phyloP scores from a whole-genome alignment of 1,284 basidiomycete genomes.

The Testicularia cyperi region DNA sequence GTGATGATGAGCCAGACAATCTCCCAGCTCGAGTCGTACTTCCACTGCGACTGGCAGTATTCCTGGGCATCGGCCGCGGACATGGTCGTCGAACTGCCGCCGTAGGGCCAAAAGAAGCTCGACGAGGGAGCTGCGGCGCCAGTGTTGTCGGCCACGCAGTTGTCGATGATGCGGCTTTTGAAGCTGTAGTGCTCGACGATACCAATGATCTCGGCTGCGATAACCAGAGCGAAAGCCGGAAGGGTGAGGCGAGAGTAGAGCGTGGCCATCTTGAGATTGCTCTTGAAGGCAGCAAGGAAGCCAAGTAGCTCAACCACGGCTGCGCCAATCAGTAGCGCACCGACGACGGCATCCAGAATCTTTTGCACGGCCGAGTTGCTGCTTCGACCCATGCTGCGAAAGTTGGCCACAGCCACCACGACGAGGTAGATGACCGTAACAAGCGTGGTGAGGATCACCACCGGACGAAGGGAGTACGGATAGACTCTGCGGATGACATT shows the following conservation, averaged over 20 bases:
- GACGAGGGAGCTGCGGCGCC: conserved; percentile 8
- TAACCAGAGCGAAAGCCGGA: conserved; percentile 26
- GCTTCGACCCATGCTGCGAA: conserved; percentile 16
- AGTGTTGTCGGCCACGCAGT: conserved; percentile 39
- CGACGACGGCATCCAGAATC: conserved; percentile 33
- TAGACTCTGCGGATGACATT: conserved; percentile 40
- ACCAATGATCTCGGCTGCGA: conserved; percentile 40
- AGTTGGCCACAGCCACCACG: conserved; percentile 31
- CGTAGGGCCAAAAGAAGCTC: conserved; percentile 7
- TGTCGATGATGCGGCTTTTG: conserved; percentile 38
- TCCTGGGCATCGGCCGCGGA: conserved; percentile 20
- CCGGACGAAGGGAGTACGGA: conserved; percentile 44
- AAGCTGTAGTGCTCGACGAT: conserved; percentile 38
- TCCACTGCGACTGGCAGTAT: conserved; percentile 41
- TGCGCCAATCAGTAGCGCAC: conserved; percentile 28
- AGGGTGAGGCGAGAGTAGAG: conserved; percentile 27
- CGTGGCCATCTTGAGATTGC: conserved; percentile 23
- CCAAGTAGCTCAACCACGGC: conserved; percentile 42
- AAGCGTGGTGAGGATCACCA: conserved; percentile 47
- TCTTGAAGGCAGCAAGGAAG: conserved; percentile 31
- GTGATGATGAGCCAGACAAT: conserved; percentile 48
- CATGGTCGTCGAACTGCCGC: conserved; percentile 12
- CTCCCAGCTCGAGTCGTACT: conserved; percentile 31
- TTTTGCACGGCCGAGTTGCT: conserved; percentile 40
- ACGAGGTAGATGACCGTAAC: conserved; percentile 45